Percentiles rank a stretch among this genome's conserved stretches.
phyloP scores from a whole-genome alignment of 805 yeast genomes.

The Kuraishia piskuri region DNA sequence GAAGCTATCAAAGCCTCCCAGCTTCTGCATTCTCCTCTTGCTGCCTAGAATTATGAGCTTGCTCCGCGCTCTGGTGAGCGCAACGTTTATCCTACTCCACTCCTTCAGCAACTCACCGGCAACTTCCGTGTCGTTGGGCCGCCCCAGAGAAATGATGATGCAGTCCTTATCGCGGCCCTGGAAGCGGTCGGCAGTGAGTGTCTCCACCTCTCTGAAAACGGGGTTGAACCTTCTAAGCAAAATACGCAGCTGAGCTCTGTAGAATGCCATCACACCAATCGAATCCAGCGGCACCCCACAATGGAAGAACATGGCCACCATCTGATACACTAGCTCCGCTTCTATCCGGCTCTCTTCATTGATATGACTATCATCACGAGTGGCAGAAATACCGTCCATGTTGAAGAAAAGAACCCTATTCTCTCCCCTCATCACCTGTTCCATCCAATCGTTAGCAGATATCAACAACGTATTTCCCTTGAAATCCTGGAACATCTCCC shows the following conservation, averaged over 20 bases:
- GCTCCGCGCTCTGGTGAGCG: constrained; percentile 82
- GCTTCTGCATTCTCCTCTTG: constrained; percentile 43
- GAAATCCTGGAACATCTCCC: constrained; percentile 16
- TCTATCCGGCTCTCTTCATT: constrained; percentile 69
- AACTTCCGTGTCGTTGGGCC: constrained; percentile 57
- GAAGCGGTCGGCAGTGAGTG: constrained; percentile 88
- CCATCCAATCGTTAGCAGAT: constrained; percentile 40
- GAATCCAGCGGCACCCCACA: constrained; percentile 52
- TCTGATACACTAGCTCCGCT: constrained; percentile 52
- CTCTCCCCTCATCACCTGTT: constrained; percentile 39
- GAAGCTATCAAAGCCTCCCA: constrained; percentile 48
- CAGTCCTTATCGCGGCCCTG: constrained; percentile 96
- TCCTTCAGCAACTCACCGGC: constrained; percentile 79
- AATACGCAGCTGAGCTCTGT: constrained; percentile 68
- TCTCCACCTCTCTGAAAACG: constrained; percentile 45
- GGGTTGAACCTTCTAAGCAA: constrained; percentile 24
- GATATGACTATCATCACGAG: constrained; percentile 51
- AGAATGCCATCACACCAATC: constrained; percentile 86
- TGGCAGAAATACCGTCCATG: constrained; percentile 60
- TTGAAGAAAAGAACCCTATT: constrained; percentile 69
- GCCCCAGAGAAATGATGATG: constrained; percentile 79
- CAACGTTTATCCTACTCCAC: constrained; percentile 90
- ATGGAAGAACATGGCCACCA: constrained; percentile 45
- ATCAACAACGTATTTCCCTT: constrained; percentile 7
- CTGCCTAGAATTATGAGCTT: constrained; percentile 85